Percentiles rank a stretch among this genome's conserved stretches.
phyloP scores from a whole-genome alignment of 768 basidiomycete species.

The Holtermanniella nyarrowii region DNA sequence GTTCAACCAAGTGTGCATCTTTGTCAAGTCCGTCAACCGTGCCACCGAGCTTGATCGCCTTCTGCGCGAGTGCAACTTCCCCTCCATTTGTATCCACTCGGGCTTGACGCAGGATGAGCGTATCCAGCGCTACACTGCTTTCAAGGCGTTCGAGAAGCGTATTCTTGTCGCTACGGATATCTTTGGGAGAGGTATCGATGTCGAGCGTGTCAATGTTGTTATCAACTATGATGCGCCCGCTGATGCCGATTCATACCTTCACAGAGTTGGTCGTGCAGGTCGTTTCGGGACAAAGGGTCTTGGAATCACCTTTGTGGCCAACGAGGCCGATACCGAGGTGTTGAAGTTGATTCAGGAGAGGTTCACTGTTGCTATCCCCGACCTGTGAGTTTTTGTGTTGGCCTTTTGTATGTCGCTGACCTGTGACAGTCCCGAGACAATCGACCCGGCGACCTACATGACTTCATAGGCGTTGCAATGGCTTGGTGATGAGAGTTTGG shows the following conservation, averaged over 20 bases:
- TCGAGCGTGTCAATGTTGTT: constrained; percentile 98
- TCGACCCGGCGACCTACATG: constrained; percentile 86
- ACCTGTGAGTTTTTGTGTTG: constrained; percentile 45
- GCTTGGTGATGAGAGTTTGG: not conserved
- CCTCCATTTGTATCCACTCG: constrained; percentile 94
- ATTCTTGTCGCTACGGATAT: constrained; percentile 98
- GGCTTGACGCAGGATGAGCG: constrained; percentile 90
- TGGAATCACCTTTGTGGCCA: constrained; percentile 86
- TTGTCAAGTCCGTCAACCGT: constrained; percentile 94
- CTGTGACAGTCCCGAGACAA: constrained; percentile 59
- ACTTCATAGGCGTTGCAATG: constrained; percentile 13
- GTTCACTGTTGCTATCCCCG: constrained; percentile 94
- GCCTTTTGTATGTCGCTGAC: constrained; percentile 7
- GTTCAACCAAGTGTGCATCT: constrained; percentile 99
- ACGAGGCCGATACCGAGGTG: constrained; percentile 84
- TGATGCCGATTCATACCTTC: constrained; percentile 96
- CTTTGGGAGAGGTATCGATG: constrained; percentile 98
- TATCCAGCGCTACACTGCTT: constrained; percentile 89
- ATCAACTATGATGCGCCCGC: constrained; percentile 97
- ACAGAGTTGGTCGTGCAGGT: constrained; percentile 97
- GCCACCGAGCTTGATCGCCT: constrained; percentile 95
- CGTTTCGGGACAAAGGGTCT: constrained; percentile 99
- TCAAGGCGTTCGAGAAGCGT: constrained; percentile 99
- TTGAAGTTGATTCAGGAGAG: constrained; percentile 88
- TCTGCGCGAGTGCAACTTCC: constrained; percentile 94